These are phyloP conservation scores for Paramecium pentaurelia DNA, from an alignment of 73 alveolate genomes.

Conservation along the genomic window DNA sequence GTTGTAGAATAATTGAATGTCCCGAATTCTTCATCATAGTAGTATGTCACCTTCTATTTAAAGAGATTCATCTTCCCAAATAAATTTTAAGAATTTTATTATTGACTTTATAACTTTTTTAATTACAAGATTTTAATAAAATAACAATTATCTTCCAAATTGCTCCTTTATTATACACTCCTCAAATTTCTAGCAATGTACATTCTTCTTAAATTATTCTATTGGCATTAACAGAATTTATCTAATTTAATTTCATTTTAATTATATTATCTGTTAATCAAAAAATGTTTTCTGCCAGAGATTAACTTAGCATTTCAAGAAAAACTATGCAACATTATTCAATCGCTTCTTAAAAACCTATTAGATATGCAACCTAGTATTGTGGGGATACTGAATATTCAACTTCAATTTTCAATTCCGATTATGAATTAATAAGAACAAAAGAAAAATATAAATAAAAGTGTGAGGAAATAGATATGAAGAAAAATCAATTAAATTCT, in stretches of 20 bases:
- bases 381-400: not conserved
- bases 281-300: not conserved
- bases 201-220: not conserved
- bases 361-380: not conserved
- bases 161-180: not conserved
- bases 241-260: not conserved
- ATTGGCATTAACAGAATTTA: not conserved
- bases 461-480: not conserved
- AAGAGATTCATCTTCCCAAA: conserved; percentile 32
- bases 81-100: not conserved
- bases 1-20: conserved; percentile 87
- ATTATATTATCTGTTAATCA: conserved; percentile 1
- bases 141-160: not conserved
- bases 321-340: not conserved
- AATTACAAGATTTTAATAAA: not conserved
- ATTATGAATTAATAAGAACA: conserved; percentile 10
- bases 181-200: not conserved
- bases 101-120: not conserved
- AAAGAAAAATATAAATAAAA: conserved; percentile 36
- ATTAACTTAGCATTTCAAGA: not conserved
- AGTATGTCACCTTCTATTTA: conserved; percentile 77
- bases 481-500: not conserved
- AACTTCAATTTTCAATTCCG: not conserved
- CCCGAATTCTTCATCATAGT: conserved; percentile 92
- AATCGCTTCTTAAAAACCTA: not conserved